Evolutionary conservation across 495 filamentous ascomycete species (phyloP).

Genomic region (Trypethelium eluteriae): DNA sequence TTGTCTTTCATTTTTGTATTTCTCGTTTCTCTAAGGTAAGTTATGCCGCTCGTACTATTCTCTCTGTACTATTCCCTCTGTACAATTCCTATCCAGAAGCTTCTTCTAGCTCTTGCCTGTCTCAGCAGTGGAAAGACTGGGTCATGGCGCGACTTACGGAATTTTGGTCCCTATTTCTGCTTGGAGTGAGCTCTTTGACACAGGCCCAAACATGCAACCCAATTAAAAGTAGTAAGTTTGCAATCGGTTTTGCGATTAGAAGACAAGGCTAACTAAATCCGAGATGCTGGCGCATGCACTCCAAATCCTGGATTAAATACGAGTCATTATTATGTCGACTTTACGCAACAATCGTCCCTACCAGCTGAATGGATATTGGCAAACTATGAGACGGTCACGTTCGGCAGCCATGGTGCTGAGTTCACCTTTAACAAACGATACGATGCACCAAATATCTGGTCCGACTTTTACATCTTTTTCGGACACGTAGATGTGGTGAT

Average conservation of each 20-base stretch:
- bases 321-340: slow-evolving; percentile 53
- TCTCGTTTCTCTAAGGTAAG: not conserved
- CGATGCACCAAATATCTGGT: slow-evolving; percentile 20
- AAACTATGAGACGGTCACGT: slow-evolving; percentile 47
- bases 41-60: not conserved
- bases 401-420: slow-evolving; percentile 29
- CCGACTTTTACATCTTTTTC: slow-evolving; percentile 72
- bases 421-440: slow-evolving; percentile 8
- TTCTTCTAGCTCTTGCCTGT: too few species aligned
- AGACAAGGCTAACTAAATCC: not conserved
- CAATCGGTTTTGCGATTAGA: too few species aligned
- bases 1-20: not conserved
- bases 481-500: slow-evolving; percentile 63
- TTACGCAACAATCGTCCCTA: slow-evolving; percentile 43
- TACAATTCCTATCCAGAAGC: too few species aligned
- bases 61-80: not conserved
- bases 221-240: not conserved
- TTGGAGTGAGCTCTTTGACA: not conserved
- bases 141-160: not conserved
- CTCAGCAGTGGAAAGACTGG: not conserved
- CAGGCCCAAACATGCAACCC: not conserved
- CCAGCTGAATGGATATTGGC: slow-evolving; percentile 52
- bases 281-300: slow-evolving; percentile 41
- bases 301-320: slow-evolving; percentile 55
- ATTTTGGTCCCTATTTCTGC: not conserved